These are phyloP conservation scores for Petunia hybrid DNA, from an alignment of 305 asterid species.

Conservation along the genomic window DNA sequence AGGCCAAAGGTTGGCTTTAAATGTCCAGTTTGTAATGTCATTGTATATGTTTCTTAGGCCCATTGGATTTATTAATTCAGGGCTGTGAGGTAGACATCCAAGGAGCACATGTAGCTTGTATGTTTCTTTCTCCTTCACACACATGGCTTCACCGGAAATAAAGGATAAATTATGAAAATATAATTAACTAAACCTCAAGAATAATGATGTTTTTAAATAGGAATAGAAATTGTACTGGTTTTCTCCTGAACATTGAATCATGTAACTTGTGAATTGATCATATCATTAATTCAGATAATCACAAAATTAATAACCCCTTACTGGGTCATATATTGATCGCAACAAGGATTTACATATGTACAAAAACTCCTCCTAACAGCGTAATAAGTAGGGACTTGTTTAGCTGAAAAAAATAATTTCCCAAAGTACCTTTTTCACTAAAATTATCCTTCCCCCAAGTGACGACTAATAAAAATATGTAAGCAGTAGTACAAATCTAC, in stretches of 20 bases:
- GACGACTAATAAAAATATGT: no score
- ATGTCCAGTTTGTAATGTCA: background rate
- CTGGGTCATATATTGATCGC: no score
- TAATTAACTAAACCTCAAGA: background rate
- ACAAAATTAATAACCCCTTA: no score
- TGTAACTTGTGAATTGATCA: background rate
- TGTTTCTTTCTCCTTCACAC: background rate
- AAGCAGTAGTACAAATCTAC: no score
- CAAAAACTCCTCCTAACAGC: no score
- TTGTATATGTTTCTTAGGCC: background rate
- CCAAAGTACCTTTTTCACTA: no score
- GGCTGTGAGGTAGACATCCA: background rate
- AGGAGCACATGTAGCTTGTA: background rate
- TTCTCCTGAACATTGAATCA: background rate
- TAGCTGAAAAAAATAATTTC: no score
- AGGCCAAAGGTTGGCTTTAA: background rate
- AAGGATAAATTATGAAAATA: background rate
- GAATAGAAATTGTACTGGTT: background rate
- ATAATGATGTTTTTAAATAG: background rate
- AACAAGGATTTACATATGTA: no score
- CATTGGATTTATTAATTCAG: conserved; percentile 5
- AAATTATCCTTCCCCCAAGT: no score
- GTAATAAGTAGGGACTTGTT: no score
- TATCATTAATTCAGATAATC: no score
- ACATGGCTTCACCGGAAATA: background rate